Conservation (phyloP, 2,329 filamentous ascomycete species). For the Fusarium sp. region DNA sequence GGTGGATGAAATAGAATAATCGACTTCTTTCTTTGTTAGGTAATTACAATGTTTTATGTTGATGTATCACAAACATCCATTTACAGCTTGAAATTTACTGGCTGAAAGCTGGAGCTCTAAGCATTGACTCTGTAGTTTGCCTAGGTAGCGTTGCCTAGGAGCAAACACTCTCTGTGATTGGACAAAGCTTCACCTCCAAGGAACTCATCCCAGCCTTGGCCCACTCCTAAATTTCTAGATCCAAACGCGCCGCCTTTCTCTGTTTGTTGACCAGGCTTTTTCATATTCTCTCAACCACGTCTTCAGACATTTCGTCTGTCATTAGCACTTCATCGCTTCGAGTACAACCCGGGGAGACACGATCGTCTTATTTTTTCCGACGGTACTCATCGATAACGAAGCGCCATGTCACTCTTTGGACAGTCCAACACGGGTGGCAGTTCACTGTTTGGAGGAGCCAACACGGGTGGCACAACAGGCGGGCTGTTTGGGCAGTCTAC, state of each 20-base stretch:
- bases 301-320: constrained; percentile 23
- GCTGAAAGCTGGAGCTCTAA: constrained; percentile 9
- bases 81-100: not conserved
- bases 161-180: constrained; percentile 41
- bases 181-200: constrained; percentile 44
- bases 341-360: not conserved
- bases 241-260: constrained; percentile 37
- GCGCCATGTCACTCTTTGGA: constrained; percentile 49
- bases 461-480: constrained; percentile 38
- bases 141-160: constrained; percentile 33
- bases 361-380: not conserved
- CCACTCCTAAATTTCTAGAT: constrained; percentile 45
- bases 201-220: constrained; percentile 38
- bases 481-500: constrained; percentile 45
- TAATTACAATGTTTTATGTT: not conserved
- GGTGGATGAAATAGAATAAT: constrained; percentile 24
- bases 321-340: constrained; percentile 1
- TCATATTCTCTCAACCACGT: constrained; percentile 21
- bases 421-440: constrained; percentile 38
- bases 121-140: constrained; percentile 1
- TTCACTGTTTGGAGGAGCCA: constrained; percentile 40
- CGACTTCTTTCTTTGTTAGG: not conserved
- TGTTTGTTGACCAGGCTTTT: constrained; percentile 30
- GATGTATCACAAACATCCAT: not conserved
- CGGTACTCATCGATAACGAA: constrained; percentile 4